phyloP scores from a whole-genome alignment of 1,139 yeast species.

The Taphrina confusa region DNA sequence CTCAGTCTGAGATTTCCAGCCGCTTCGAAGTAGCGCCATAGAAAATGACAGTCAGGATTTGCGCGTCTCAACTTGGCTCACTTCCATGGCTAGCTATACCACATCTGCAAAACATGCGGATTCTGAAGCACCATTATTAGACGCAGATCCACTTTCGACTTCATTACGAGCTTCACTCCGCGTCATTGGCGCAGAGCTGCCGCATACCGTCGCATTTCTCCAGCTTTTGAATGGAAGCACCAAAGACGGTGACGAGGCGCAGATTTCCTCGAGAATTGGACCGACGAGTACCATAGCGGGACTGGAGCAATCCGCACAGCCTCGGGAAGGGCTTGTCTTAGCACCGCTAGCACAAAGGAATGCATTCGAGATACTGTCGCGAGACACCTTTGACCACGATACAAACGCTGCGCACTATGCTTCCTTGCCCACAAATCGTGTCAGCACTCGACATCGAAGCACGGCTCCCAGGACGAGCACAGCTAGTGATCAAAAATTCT shows the following conservation, averaged over 20 bases:
- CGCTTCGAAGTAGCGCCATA: too few species aligned
- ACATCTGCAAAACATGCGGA: background rate
- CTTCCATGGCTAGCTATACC: too few species aligned
- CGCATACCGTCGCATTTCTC: conserved; percentile 11
- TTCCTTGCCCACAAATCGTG: background rate
- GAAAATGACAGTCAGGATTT: too few species aligned
- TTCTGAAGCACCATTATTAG: background rate
- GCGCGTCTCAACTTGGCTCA: too few species aligned
- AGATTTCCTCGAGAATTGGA: background rate
- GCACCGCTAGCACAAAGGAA: background rate
- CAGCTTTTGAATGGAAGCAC: background rate
- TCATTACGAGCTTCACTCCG: background rate
- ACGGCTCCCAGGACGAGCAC: background rate
- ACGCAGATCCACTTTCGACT: background rate
- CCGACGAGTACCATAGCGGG: too few species aligned
- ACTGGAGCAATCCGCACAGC: background rate
- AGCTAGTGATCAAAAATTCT: background rate
- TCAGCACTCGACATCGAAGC: background rate
- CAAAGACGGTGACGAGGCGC: background rate
- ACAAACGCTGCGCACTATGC: background rate
- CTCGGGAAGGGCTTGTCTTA: too few species aligned
- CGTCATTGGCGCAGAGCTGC: conserved; percentile 4
- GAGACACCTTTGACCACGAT: background rate
- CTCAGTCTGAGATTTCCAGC: too few species aligned
- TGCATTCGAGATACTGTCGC: background rate